Percentiles rank a stretch among this genome's conserved stretches.
Evolutionary conservation across 2,329 filamentous ascomycete species (phyloP).

Genomic region (Aspergillus luchuensis): DNA sequence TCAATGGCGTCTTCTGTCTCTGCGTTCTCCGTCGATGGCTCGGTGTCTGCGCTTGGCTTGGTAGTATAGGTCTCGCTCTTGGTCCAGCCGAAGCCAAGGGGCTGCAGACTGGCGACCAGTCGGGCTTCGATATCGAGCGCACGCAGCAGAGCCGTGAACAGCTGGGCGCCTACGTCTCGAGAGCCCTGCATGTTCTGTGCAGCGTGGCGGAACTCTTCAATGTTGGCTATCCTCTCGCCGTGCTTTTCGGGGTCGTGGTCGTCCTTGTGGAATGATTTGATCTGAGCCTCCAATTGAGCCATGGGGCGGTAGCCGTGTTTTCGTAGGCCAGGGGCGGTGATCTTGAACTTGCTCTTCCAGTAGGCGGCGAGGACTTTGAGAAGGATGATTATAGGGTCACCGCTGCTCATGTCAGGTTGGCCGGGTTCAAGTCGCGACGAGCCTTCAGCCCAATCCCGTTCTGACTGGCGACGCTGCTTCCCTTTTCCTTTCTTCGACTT

Average conservation of each 20-base stretch:
- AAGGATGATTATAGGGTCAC: constrained; percentile 77
- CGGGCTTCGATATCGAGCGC: constrained; percentile 79
- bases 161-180: constrained; percentile 81
- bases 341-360: constrained; percentile 82
- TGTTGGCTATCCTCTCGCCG: constrained; percentile 71
- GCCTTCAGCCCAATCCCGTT: constrained; percentile 70
- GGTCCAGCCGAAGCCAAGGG: constrained; percentile 86
- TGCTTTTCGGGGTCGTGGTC: constrained; percentile 64
- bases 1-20: constrained; percentile 23
- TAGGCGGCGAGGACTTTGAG: constrained; percentile 76
- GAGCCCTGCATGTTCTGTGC: constrained; percentile 77
- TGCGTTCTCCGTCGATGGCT: constrained; percentile 4
- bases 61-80: constrained; percentile 76
- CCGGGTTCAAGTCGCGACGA: constrained; percentile 71
- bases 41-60: constrained; percentile 8
- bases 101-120: constrained; percentile 81
- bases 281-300: constrained; percentile 71
- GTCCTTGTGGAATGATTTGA: constrained; percentile 68
- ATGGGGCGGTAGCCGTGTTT: constrained; percentile 86
- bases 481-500: constrained; percentile 46
- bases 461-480: constrained; percentile 43
- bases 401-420: constrained; percentile 74
- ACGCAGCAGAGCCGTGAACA: constrained; percentile 83
- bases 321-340: constrained; percentile 77
- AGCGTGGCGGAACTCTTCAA: constrained; percentile 68